Percentiles rank a stretch among this genome's conserved stretches.
These are phyloP conservation scores for Diplodia intermedia DNA, from an alignment of 2,329 filamentous ascomycete genomes.

Conservation along the genomic window DNA sequence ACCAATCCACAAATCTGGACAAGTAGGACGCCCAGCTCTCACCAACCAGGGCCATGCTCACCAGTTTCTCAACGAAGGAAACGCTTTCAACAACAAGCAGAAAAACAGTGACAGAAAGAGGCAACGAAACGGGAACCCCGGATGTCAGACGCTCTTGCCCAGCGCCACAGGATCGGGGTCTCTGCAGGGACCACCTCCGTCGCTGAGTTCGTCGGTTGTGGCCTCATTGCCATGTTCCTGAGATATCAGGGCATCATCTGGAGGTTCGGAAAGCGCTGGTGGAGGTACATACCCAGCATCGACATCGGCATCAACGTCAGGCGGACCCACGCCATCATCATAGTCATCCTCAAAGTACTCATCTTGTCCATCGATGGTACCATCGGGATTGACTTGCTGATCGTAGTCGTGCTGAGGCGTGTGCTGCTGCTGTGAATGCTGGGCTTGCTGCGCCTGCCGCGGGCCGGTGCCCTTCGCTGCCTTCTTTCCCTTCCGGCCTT, in stretches of 20 bases:
- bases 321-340: constrained; percentile 23
- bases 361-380: constrained; percentile 29
- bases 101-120: constrained; percentile 20
- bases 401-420: constrained; percentile 18
- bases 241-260: constrained; percentile 21
- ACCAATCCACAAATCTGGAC: neutral
- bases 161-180: neutral
- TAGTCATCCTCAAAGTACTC: constrained; percentile 32
- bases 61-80: constrained; percentile 18
- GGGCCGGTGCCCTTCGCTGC: constrained; percentile 65
- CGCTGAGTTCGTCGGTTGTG: constrained; percentile 19
- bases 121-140: constrained; percentile 1
- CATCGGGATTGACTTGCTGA: constrained; percentile 27
- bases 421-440: constrained; percentile 30
- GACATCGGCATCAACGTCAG: constrained; percentile 20
- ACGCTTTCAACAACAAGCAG: constrained; percentile 13
- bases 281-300: constrained; percentile 27
- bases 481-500: constrained; percentile 89
- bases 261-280: constrained; percentile 25
- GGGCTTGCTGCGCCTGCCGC: constrained; percentile 37
- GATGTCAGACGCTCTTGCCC: constrained; percentile 15
- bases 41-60: neutral
- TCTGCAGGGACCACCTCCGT: neutral
- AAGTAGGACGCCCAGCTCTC: neutral
- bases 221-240: constrained; percentile 17